Percentiles rank a stretch among this genome's conserved stretches.
These are phyloP conservation scores for Phytophthora ohioensis DNA, from an alignment of 352 stramenopile species.

Conservation along the genomic window DNA sequence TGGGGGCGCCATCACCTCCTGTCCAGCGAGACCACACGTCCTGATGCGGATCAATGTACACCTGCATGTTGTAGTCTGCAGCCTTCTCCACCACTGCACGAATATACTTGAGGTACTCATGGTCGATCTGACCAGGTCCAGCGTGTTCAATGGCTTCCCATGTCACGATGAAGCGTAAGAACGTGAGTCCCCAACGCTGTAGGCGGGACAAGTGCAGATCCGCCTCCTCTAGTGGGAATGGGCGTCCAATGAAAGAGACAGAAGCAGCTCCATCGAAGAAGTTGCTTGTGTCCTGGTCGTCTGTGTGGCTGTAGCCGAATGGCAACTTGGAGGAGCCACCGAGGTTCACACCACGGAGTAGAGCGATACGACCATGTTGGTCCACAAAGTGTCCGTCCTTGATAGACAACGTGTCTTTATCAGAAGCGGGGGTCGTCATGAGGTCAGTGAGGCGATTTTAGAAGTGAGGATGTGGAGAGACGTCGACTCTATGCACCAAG, in stretches of 20 bases:
- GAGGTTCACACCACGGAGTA: constrained; percentile 75
- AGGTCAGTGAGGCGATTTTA: not conserved
- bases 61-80: constrained; percentile 62
- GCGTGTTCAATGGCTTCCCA: constrained; percentile 92
- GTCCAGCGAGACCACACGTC: constrained; percentile 92
- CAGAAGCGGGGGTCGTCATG: constrained; percentile 1
- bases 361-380: constrained; percentile 46
- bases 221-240: constrained; percentile 85
- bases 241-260: constrained; percentile 74
- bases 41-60: constrained; percentile 93
- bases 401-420: constrained; percentile 50
- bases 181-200: constrained; percentile 79
- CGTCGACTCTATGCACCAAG: not conserved
- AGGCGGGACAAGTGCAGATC: constrained; percentile 78
- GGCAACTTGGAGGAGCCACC: constrained; percentile 76
- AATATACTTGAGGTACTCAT: constrained; percentile 85
- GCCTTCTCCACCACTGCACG: constrained; percentile 66
- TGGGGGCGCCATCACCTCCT: constrained; percentile 85
- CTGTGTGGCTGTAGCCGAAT: constrained; percentile 37
- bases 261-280: constrained; percentile 59
- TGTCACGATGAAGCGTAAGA: constrained; percentile 87
- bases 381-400: constrained; percentile 65
- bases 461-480: not conserved
- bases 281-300: constrained; percentile 31
- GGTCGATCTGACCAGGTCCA: constrained; percentile 82